Evolutionary conservation across 2,329 filamentous ascomycete species (phyloP).

Genomic region (Dothistroma pini): DNA sequence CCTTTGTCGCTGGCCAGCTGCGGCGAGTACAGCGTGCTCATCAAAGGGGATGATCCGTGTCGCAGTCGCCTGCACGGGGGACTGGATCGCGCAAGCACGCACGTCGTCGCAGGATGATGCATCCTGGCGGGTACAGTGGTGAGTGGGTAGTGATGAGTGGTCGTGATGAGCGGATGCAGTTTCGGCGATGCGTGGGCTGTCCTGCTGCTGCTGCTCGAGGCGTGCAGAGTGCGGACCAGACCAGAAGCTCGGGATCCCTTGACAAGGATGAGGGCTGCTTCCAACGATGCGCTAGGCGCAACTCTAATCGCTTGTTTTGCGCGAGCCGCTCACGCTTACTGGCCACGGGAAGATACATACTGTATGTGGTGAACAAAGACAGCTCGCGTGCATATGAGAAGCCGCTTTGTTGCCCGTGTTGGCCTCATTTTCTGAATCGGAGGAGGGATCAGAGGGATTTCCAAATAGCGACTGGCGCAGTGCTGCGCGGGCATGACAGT

Average conservation of each 20-base stretch:
- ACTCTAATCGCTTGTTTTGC: constrained; percentile 12
- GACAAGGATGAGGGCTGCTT: constrained; percentile 5
- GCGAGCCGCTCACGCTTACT: too few species aligned
- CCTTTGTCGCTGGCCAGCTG: neutral
- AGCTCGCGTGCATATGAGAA: constrained; percentile 17
- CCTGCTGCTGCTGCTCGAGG: neutral
- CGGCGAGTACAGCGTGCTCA: neutral
- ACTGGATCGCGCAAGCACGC: constrained; percentile 5
- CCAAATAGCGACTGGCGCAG: constrained; percentile 18
- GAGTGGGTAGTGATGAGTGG: neutral
- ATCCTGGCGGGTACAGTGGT: neutral
- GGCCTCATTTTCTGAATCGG: constrained; percentile 23
- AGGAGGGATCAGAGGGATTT: constrained; percentile 13
- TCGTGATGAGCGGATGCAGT: neutral
- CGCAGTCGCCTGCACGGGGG: constrained; percentile 1
- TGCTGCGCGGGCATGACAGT: constrained; percentile 6
- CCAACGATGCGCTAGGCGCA: constrained; percentile 1
- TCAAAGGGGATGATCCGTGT: neutral
- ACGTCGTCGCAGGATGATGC: neutral
- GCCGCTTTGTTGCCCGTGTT: constrained; percentile 22
- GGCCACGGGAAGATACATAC: constrained; percentile 11
- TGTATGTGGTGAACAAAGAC: constrained; percentile 20
- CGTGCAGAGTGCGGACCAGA: too few species aligned
- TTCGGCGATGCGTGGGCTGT: neutral
- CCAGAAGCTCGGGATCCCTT: constrained; percentile 9